Evolutionary conservation across 768 basidiomycete species (phyloP).

Genomic region (Boletus insuetus): DNA sequence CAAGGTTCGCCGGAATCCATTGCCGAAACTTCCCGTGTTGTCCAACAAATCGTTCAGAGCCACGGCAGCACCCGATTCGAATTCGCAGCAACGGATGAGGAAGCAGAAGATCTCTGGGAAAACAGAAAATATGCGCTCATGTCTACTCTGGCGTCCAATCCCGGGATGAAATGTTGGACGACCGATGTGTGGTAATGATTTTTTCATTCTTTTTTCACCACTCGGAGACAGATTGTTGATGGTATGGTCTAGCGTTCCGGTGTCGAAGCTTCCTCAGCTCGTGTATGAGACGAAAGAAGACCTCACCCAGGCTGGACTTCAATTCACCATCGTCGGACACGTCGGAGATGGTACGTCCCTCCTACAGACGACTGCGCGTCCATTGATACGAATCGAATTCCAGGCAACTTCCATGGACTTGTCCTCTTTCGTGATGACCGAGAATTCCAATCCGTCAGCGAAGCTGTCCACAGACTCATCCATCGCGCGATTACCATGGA

Average conservation of each 20-base stretch:
- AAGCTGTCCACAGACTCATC: conserved; percentile 68
- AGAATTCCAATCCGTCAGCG: conserved; percentile 52
- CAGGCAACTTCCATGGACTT: conserved; percentile 48
- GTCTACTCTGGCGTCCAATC: conserved; percentile 61
- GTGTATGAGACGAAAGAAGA: conserved; percentile 81
- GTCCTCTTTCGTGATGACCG: conserved; percentile 58
- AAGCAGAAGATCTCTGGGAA: conserved; percentile 78
- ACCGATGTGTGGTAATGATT: conserved; percentile 81
- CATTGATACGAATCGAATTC: neutral
- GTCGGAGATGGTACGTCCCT: conserved; percentile 68
- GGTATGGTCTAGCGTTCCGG: conserved; percentile 51
- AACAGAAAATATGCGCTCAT: conserved; percentile 83
- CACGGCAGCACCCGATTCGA: conserved; percentile 68
- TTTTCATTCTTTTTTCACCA: neutral
- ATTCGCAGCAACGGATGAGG: conserved; percentile 71
- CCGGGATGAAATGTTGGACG: conserved; percentile 72
- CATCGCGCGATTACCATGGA: conserved; percentile 70
- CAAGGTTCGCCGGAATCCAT: conserved; percentile 70
- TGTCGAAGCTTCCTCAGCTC: conserved; percentile 64
- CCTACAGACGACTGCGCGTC: conserved; percentile 1
- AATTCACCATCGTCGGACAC: conserved; percentile 76
- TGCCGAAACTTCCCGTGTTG: conserved; percentile 52
- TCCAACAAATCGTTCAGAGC: conserved; percentile 59
- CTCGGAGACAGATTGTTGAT: neutral
- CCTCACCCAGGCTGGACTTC: conserved; percentile 52